Evolutionary conservation across 768 basidiomycete species (phyloP).

Genomic region (Pleurotus djamor): DNA sequence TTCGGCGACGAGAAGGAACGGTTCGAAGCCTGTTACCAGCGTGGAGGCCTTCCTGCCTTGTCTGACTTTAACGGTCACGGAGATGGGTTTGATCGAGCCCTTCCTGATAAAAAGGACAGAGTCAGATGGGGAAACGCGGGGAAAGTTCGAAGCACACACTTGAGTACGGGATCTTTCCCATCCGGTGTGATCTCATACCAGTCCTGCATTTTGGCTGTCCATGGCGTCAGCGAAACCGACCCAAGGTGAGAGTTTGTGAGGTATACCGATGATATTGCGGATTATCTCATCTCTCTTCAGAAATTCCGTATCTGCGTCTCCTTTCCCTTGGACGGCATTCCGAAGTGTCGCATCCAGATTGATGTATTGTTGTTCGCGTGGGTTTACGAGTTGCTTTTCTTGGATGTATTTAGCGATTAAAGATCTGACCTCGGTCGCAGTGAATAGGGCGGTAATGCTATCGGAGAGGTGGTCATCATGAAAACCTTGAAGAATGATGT

Average conservation of each 20-base stretch:
- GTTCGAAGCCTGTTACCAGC: conserved; percentile 76
- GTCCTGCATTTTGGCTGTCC: conserved; percentile 61
- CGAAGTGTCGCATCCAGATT: conserved; percentile 55
- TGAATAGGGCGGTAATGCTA: conserved; percentile 56
- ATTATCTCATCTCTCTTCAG: conserved; percentile 66
- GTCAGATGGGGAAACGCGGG: background rate
- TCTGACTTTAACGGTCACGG: conserved; percentile 67
- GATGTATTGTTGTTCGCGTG: conserved; percentile 64
- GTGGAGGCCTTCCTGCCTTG: conserved; percentile 80
- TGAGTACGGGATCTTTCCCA: conserved; percentile 54
- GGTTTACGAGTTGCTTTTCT: conserved; percentile 60
- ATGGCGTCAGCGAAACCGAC: background rate
- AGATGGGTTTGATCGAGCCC: conserved; percentile 69
- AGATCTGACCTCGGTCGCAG: conserved; percentile 51
- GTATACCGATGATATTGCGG: conserved; percentile 37
- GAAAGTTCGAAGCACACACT: conserved; percentile 39
- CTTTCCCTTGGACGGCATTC: conserved; percentile 14
- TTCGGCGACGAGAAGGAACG: conserved; percentile 65
- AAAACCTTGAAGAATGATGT: background rate
- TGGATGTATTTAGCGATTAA: conserved; percentile 64
- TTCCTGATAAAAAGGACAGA: conserved; percentile 48
- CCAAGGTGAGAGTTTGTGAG: background rate
- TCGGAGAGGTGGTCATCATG: background rate
- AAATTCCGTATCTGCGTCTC: conserved; percentile 36
- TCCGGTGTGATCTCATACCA: conserved; percentile 67